phyloP scores from a whole-genome alignment of 495 filamentous ascomycete genomes.

The Penicillium mononematosum region DNA sequence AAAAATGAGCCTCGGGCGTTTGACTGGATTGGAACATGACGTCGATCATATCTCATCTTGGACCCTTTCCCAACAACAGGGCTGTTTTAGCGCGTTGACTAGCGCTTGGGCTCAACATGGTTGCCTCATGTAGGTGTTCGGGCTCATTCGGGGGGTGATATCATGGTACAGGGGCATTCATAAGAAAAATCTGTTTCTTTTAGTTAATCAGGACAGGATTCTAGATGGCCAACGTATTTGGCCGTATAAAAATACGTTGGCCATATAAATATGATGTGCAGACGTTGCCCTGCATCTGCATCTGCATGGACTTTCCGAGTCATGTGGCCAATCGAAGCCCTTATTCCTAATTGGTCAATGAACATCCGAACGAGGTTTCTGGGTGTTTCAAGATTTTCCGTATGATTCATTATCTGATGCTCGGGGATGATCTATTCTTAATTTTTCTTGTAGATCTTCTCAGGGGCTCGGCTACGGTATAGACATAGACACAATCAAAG shows the following conservation, averaged over 20 bases:
- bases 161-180: neutral
- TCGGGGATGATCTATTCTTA: neutral
- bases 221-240: neutral
- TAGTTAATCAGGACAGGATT: neutral
- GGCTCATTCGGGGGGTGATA: neutral
- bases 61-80: slow-evolving; percentile 15
- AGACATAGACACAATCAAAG: neutral
- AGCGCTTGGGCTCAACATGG: slow-evolving; percentile 7
- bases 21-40: slow-evolving; percentile 12
- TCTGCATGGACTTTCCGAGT: neutral
- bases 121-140: slow-evolving; percentile 7
- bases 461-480: neutral
- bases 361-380: neutral
- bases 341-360: neutral
- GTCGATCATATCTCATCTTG: slow-evolving; percentile 23
- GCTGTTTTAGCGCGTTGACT: slow-evolving; percentile 7
- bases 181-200: neutral
- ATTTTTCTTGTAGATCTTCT: neutral
- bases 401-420: slow-evolving; percentile 6
- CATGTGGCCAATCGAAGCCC: slow-evolving; percentile 9
- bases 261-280: neutral
- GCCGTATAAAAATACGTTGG: slow-evolving; percentile 3
- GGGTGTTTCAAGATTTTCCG: neutral
- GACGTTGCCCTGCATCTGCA: neutral
- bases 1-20: slow-evolving; percentile 26